Percentiles rank a stretch among this genome's conserved stretches.
These are phyloP conservation scores for Amesomyces nigricolor DNA, from an alignment of 2,329 filamentous ascomycete species.

Conservation along the genomic window DNA sequence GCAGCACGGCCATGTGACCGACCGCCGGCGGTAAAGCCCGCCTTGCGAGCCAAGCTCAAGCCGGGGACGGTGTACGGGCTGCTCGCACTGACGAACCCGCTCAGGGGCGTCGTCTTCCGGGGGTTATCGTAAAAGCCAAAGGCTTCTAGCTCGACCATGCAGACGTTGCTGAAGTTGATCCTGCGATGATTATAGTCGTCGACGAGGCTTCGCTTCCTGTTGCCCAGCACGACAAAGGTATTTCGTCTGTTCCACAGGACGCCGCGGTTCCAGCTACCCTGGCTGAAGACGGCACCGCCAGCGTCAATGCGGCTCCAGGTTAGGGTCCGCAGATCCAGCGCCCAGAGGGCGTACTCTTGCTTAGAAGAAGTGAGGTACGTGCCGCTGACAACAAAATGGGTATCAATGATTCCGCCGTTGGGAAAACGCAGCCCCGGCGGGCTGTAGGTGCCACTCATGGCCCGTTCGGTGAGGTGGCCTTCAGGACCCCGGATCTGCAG, in stretches of 20 bases:
- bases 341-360: constrained; percentile 97
- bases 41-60: constrained; percentile 53
- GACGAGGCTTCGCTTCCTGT: constrained; percentile 86
- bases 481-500: constrained; percentile 82
- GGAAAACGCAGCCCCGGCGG: constrained; percentile 92
- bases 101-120: constrained; percentile 68
- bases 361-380: constrained; percentile 97
- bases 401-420: constrained; percentile 91
- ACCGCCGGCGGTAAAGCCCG: constrained; percentile 65
- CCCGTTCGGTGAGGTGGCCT: constrained; percentile 76
- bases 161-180: constrained; percentile 95
- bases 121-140: constrained; percentile 98
- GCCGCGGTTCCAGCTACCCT: constrained; percentile 96
- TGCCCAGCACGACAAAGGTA: constrained; percentile 91
- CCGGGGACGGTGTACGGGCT: constrained; percentile 56
- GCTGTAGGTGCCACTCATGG: constrained; percentile 81
- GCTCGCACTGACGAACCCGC: constrained; percentile 79
- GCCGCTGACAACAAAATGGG: constrained; percentile 93
- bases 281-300: constrained; percentile 86
- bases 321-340: constrained; percentile 77
- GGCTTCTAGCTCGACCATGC: constrained; percentile 92
- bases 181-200: constrained; percentile 97
- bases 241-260: constrained; percentile 91
- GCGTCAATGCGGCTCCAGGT: constrained; percentile 96
- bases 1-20: constrained; percentile 70